Conservation (phyloP, 106 monocot species). For the Cymbidium sinense region DNA sequence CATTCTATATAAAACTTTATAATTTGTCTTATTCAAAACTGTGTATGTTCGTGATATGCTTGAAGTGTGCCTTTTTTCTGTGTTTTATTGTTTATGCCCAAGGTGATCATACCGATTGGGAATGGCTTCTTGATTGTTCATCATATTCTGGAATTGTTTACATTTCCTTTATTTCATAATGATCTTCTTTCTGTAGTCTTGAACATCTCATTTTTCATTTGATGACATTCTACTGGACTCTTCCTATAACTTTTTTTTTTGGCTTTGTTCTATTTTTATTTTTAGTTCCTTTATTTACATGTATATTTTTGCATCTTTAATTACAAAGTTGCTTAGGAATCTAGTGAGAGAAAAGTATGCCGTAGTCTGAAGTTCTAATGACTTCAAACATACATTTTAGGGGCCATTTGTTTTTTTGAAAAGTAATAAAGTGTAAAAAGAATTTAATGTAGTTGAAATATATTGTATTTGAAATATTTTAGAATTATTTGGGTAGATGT, state of each 20-base stretch:
- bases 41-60: neutral
- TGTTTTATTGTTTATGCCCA: no score
- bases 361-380: neutral
- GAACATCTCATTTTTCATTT: neutral
- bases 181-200: neutral
- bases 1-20: neutral
- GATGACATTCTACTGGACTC: neutral
- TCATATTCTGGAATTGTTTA: neutral
- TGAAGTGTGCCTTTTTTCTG: neutral
- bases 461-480: no score
- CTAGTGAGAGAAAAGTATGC: neutral
- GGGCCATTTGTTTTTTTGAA: no score
- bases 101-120: neutral
- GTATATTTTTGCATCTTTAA: neutral
- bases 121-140: neutral
- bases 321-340: neutral
- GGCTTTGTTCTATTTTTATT: neutral
- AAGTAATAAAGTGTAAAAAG: no score
- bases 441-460: no score
- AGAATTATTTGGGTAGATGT: no score
- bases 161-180: neutral
- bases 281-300: neutral
- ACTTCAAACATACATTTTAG: no score
- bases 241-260: neutral
- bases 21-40: neutral